Evolutionary conservation across 2,329 filamentous ascomycete genomes (phyloP), one percentile per base, ranked within the genome.

Genomic region (Stemphylium vesicarium): DNA sequence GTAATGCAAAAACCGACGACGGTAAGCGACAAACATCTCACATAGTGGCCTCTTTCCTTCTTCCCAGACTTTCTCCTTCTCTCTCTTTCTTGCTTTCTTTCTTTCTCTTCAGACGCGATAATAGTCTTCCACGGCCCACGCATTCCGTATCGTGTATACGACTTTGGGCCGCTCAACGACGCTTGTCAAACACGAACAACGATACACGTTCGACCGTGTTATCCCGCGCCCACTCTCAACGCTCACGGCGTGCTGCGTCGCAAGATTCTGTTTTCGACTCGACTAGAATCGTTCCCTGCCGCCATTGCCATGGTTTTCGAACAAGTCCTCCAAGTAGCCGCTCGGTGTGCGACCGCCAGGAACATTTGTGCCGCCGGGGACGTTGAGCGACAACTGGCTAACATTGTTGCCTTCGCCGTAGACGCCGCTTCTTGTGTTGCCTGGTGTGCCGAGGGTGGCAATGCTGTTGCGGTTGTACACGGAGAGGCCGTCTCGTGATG

Each of bases 311-410:
- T 92, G 88, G 60, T 90, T 90, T 69, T 92, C 91, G 57, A 97
- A 88, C 44, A 98, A 77, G 73, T 97, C 92, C 56, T 98, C 93
- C 35, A 98, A 81, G 72, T 92, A 96, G 15, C 92, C 91, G 73
- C 91, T 96, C 0, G 94, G 94, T 13, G 92, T 89, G 53, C 93
- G 83, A 52, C 87, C 86, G 48, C 86, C 88, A 12, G 86, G 81
- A 3, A 63, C 69, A 35, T 46, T 64, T 22, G 68, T 67, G 22
- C 72, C 72, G 5, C 74, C 76, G 11, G 88, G 83, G 51, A 85
- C 81, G 59, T 87, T 89, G 29, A 87, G 66, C 57, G 84, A 85
- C 59, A 93, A 71, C 4, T 86, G 88, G 71, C 88, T 92, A 38
- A 83, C 80, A 73, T 64, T 60, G n/a, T 64, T 60, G 33, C 57